Evolutionary conservation across 768 basidiomycete genomes (phyloP).

Genomic region (Russula olivacea): DNA sequence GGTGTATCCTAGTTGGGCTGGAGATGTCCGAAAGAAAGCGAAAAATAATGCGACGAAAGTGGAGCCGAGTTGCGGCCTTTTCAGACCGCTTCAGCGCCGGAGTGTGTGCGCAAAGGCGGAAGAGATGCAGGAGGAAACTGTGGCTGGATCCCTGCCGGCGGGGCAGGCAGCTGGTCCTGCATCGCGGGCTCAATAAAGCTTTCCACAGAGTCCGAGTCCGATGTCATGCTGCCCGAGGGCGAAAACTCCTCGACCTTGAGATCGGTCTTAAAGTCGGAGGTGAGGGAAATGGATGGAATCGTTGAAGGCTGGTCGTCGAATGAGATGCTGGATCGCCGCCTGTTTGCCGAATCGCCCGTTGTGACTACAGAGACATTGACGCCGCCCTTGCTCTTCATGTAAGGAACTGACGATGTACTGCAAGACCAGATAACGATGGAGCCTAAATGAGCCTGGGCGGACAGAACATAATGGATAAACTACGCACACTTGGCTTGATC

Average conservation of each 20-base stretch:
- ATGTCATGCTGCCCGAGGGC: neutral
- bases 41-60: neutral
- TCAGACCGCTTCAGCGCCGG: neutral
- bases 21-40: conserved; percentile 9
- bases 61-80: neutral
- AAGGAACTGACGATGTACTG: conserved; percentile 1
- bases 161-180: neutral
- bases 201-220: neutral
- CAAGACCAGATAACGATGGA: neutral
- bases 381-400: conserved; percentile 4
- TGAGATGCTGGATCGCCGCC: conserved; percentile 3
- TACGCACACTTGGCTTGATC: conserved; percentile 10
- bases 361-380: conserved; percentile 1
- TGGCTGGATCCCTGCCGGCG: neutral
- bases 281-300: conserved; percentile 9
- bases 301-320: conserved; percentile 16
- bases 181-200: neutral
- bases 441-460: neutral
- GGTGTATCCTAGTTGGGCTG: neutral
- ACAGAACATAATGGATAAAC: neutral
- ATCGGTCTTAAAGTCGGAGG: neutral
- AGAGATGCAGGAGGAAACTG: neutral
- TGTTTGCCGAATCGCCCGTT: neutral
- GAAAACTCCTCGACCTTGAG: conserved; percentile 1
- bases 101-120: neutral